Conservation (phyloP, 768 basidiomycete genomes). For the Trametopsis cervina region DNA sequence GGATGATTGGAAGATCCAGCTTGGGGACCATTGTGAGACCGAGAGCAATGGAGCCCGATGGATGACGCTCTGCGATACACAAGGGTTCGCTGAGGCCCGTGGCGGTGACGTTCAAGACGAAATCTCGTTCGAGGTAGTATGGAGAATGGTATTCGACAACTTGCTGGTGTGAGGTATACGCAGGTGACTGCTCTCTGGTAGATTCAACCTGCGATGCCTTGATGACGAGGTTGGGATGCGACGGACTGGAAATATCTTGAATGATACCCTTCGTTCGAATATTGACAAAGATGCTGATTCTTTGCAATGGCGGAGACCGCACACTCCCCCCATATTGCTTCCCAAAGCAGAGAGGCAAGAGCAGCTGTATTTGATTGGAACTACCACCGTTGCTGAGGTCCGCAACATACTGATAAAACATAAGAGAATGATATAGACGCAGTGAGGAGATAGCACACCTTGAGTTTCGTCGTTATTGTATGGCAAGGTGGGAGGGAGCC, state of each 20-base stretch:
- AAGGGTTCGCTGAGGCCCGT: constrained; percentile 45
- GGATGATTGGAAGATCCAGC: constrained; percentile 35
- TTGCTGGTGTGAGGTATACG: constrained; percentile 31
- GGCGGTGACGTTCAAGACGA: constrained; percentile 43
- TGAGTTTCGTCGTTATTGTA: neutral
- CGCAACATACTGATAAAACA: constrained; percentile 39
- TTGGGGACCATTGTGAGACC: constrained; percentile 49
- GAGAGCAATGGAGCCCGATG: constrained; percentile 35
- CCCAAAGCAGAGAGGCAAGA: constrained; percentile 44
- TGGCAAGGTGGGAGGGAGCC: neutral
- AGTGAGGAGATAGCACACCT: constrained; percentile 26
- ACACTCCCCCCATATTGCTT: constrained; percentile 45
- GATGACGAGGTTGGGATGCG: constrained; percentile 34
- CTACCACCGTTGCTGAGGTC: constrained; percentile 45
- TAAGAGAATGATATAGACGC: constrained; percentile 23
- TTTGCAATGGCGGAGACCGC: constrained; percentile 22
- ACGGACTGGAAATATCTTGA: constrained; percentile 34
- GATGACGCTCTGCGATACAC: constrained; percentile 44
- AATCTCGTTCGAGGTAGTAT: constrained; percentile 39
- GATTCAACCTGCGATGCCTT: constrained; percentile 19
- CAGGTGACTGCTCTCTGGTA: constrained; percentile 9
- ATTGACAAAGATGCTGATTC: constrained; percentile 35
- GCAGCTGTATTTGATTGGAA: constrained; percentile 42
- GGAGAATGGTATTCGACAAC: constrained; percentile 34
- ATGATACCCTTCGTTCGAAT: constrained; percentile 45